Evolutionary conservation across 768 basidiomycete genomes (phyloP).

Genomic region (Basidioascus undulatus): DNA sequence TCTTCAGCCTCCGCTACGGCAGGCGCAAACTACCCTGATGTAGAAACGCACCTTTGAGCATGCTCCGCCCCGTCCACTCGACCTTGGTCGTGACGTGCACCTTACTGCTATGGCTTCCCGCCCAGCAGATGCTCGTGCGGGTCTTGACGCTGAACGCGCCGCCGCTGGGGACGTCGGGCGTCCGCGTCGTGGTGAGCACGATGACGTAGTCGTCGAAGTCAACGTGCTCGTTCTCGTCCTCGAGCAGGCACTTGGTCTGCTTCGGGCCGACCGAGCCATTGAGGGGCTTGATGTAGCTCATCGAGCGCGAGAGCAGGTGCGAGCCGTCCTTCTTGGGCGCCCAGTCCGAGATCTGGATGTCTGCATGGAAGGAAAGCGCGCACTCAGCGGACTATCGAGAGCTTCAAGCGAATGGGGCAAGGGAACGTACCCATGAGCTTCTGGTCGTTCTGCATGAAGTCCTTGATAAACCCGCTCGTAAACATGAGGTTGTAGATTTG

Average conservation of each 20-base stretch:
- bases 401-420: background rate
- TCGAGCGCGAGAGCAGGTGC: conserved; percentile 54
- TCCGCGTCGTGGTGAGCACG: conserved; percentile 68
- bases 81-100: conserved; percentile 74
- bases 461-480: conserved; percentile 81
- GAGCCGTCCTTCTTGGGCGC: conserved; percentile 36
- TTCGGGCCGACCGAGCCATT: conserved; percentile 71
- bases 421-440: conserved; percentile 48
- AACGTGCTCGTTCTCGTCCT: conserved; percentile 52
- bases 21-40: too few species aligned
- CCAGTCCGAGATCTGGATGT: conserved; percentile 94
- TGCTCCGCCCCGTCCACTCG: conserved; percentile 89
- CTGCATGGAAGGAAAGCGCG: conserved; percentile 21
- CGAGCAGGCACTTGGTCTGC: conserved; percentile 85
- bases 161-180: conserved; percentile 87
- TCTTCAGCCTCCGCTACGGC: too few species aligned
- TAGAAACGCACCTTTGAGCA: conserved; percentile 60
- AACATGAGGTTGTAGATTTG: conserved; percentile 92
- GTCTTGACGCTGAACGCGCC: conserved; percentile 86
- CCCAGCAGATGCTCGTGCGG: conserved; percentile 85
- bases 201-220: conserved; percentile 66
- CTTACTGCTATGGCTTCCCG: conserved; percentile 44
- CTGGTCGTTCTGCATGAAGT: conserved; percentile 73
- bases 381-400: background rate
- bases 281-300: conserved; percentile 91